Percentiles rank a stretch among this genome's conserved stretches.
Conservation (phyloP, 2,329 filamentous ascomycete genomes). For the Trichoderma atrobrunneum region DNA sequence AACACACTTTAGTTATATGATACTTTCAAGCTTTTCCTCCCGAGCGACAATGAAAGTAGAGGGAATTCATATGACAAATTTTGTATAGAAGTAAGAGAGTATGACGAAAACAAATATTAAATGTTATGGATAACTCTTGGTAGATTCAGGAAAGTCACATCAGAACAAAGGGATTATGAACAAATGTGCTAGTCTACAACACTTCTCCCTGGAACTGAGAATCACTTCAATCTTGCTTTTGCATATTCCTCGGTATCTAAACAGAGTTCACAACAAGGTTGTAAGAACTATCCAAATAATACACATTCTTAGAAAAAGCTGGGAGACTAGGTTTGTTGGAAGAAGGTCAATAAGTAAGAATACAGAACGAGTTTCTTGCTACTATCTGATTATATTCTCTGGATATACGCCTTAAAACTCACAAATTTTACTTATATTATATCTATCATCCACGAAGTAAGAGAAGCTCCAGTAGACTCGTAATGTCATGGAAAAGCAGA, state of each 20-base stretch:
- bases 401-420: neutral
- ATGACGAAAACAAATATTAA: too few species aligned
- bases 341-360: too few species aligned
- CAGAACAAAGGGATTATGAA: neutral
- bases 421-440: neutral
- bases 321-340: too few species aligned
- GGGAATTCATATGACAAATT: neutral
- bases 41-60: neutral
- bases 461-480: too few species aligned
- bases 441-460: neutral
- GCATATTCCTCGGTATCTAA: neutral
- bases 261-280: neutral
- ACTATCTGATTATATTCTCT: neutral
- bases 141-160: neutral
- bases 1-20: neutral
- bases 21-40: neutral
- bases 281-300: neutral
- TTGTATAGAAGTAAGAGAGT: neutral
- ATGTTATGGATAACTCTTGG: neutral
- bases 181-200: neutral
- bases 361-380: too few species aligned
- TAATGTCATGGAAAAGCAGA: neutral
- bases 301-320: too few species aligned
- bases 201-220: neutral
- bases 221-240: neutral